Base-by-base conservation (phyloP, 768 basidiomycete species). In the Trametes cingulata region DNA sequence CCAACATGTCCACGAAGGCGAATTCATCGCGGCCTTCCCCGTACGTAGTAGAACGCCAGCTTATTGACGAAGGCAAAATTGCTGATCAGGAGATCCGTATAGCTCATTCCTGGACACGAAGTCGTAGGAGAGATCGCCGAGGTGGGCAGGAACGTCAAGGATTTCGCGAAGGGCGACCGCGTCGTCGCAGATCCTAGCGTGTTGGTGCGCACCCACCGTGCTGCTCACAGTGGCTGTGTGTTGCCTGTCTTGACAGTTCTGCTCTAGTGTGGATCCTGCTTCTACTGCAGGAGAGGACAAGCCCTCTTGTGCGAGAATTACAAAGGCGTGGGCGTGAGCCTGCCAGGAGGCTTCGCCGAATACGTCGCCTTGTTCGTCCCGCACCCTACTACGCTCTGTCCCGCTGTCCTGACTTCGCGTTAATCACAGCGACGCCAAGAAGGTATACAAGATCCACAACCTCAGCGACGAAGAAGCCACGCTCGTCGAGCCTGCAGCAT, bases 261-360 rank as follows among this genome's bases (percentile, higher is more conserved):
- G 22, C 24, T 27, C 3, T 64, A 92, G 90, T 95, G 93, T 75
- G 88, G 85, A 8, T 80, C 78, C 60, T 95, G 93, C 74, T 93
- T 93, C 76, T 93, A 85, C 76, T 95, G 94, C 74, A 84, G 91
- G 52, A 83, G 91, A 43, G 93, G 92, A n/a, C 77, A 91, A 68
- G 81, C 85, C 19, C 78, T 95, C 10, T 76, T 93, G 56, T 96
- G 94, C 75, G 93, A 95, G 72, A 80, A 91, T 76, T 94, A 93
- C 74, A 79, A 85, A 56, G 83, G 89, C 6, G 89, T 94, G 45
- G 90, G 93, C 48, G 90, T 93, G 39, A 89, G 86, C 19, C 75
- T 82, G 65, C 86, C 90, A 62, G 93, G 93, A 58, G 93, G 91
- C 25, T 96, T 96, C 70, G 91, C 93, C 8, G 92, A 94, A 70